phyloP scores from a whole-genome alignment of 768 basidiomycete species.

The Lyophyllum atratum region DNA sequence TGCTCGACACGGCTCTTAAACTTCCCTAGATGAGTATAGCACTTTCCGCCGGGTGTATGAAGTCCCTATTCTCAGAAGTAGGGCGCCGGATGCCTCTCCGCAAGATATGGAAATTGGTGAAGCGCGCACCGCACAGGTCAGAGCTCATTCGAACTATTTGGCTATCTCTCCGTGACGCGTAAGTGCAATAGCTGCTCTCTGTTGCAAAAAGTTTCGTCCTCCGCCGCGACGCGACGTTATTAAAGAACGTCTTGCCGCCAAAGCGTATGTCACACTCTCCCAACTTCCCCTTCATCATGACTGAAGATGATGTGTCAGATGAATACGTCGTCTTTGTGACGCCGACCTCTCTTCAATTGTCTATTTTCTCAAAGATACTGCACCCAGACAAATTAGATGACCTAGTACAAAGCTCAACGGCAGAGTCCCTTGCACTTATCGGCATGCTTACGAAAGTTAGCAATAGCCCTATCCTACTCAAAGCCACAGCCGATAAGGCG shows the following conservation, averaged over 20 bases:
- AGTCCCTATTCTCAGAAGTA: conserved; percentile 81
- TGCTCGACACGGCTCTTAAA: conserved; percentile 2
- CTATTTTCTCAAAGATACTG: conserved; percentile 78
- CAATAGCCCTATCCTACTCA: conserved; percentile 88
- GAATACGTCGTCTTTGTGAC: conserved; percentile 98
- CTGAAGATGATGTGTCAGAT: conserved; percentile 44
- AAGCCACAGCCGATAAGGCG: conserved; percentile 71
- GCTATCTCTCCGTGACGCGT: not conserved
- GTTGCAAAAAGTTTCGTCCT: conserved; percentile 90
- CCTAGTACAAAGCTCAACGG: conserved; percentile 69
- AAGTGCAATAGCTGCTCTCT: conserved; percentile 52
- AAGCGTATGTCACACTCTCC: conserved; percentile 60
- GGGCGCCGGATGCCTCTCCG: conserved; percentile 70
- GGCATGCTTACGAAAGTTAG: conserved; percentile 85
- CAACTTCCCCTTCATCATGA: not conserved
- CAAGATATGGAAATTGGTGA: conserved; percentile 80
- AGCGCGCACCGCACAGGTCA: conserved; percentile 75
- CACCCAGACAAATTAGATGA: conserved; percentile 68
- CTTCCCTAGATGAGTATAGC: conserved; percentile 63
- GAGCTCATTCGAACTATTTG: not conserved
- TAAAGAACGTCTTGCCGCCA: conserved; percentile 86
- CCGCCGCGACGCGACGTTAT: conserved; percentile 80
- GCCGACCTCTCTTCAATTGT: conserved; percentile 81
- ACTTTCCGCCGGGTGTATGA: conserved; percentile 85
- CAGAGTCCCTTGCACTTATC: conserved; percentile 80